phyloP scores from a whole-genome alignment of 331 rosid genomes.

The Acacia concinna region DNA sequence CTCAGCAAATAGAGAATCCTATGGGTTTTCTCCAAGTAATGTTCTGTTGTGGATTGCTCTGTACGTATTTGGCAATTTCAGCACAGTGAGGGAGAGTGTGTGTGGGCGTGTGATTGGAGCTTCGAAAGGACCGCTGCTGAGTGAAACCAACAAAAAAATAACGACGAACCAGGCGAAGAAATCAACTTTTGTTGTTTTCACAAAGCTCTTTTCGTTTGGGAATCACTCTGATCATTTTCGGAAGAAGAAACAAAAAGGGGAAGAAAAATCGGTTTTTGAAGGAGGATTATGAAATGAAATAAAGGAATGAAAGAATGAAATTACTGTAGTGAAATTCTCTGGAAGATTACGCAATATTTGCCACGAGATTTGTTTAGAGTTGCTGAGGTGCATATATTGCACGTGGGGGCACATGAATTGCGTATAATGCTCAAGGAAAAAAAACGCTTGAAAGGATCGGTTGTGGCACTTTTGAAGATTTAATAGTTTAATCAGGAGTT shows the following conservation, averaged over 20 bases:
- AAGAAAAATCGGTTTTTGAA: neutral
- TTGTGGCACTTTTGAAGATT: no score
- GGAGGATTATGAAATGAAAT: neutral
- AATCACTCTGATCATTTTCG: neutral
- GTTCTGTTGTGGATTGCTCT: neutral
- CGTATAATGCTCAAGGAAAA: neutral
- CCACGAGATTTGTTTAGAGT: slow-evolving; percentile 31
- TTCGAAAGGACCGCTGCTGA: slow-evolving; percentile 23
- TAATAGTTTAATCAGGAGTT: no score
- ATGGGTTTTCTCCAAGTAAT: neutral
- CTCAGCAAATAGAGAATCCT: neutral
- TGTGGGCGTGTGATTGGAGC: neutral
- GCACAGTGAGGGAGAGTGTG: neutral
- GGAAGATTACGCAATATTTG: slow-evolving; percentile 30
- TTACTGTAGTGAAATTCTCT: neutral
- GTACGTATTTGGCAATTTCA: neutral
- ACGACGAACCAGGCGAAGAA: slow-evolving; percentile 1
- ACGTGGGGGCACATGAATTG: slow-evolving; percentile 8
- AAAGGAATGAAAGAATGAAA: neutral
- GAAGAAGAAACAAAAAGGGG: neutral
- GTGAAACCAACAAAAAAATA: neutral
- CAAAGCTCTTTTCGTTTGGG: neutral
- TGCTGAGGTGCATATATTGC: neutral
- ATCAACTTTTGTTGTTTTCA: neutral
- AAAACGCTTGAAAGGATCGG: no score